Base-by-base conservation (phyloP, 139 green algal genomes). In the Tetradesmus lagerheimii region DNA sequence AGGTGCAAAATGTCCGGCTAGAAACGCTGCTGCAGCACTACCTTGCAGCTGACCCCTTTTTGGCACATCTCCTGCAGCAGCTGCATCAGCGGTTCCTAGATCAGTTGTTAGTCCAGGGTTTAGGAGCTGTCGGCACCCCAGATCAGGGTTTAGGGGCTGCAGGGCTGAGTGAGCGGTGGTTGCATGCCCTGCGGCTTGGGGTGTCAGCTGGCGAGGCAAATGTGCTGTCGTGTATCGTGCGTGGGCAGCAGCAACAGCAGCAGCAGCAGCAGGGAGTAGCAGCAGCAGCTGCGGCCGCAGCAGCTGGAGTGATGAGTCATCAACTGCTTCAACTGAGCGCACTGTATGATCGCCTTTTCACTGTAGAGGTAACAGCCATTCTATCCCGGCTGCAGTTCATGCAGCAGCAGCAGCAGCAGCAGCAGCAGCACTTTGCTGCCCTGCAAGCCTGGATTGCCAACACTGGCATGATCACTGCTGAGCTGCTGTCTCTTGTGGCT, bases 391-490 rank as follows among this genome's bases (percentile, higher is more conserved):
- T 71, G 57, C 57, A 31, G 20, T 31, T 8, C 4, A n/a, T 31
- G 57, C 67, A 78, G 67, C 67, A 78, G 67, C 67, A 78, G n/a
- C 67, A 38, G 67, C 67, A 78, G 67, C 20, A 23, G n/a, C 67
- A 78, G 64, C 64, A 75, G 64, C 64, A 35, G 64, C 29, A 34
- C 29, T 41, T 38, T 37, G 67, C 4, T 25, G 23, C 29, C 4
- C n/a, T 39, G n/a, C 29, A 23, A 38, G n/a, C 14, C 67, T 78
- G 67, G n/a, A 20, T 71, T 11, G 57, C 25, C 23, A n/a, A 71
- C 25, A 15, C 25, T 31, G 57, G 57, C 57, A 71, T 71, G 57
- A 71, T 71, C 31, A n/a, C 57, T 71, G 57, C 23, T 11, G 57
- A 71, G 23, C 57, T 71, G 57, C 57, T 71, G 4, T n/a, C 57